phyloP scores from a whole-genome alignment of 805 yeast species.

The Scheffersomyces stipitis region DNA sequence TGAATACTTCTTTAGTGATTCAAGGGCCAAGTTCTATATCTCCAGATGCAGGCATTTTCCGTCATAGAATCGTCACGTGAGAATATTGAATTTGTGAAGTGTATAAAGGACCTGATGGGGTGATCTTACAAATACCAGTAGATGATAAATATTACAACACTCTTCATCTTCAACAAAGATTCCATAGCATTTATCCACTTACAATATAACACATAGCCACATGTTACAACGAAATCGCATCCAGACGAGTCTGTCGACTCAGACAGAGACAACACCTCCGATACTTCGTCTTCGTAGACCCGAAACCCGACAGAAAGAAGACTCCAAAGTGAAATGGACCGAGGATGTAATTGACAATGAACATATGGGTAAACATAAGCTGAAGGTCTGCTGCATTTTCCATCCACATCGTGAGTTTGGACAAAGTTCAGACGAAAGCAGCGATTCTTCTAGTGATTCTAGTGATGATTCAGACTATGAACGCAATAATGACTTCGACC shows the following conservation, averaged over 20 bases:
- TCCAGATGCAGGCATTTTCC: too few species aligned
- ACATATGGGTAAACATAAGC: conserved; percentile 80
- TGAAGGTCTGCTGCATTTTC: conserved; percentile 84
- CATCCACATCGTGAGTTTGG: conserved; percentile 71
- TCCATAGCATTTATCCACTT: too few species aligned
- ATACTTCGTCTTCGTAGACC: conserved; percentile 8
- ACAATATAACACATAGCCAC: conserved; percentile 3
- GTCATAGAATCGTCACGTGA: too few species aligned
- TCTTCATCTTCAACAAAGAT: too few species aligned
- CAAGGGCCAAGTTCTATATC: too few species aligned
- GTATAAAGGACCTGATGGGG: too few species aligned
- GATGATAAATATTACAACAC: too few species aligned
- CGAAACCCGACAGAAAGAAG: conserved; percentile 32
- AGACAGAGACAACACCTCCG: conserved; percentile 3
- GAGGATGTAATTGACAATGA: conserved; percentile 90
- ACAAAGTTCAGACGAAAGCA: conserved; percentile 34
- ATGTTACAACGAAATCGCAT: background rate
- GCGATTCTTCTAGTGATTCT: conserved; percentile 28
- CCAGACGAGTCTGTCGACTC: conserved; percentile 3
- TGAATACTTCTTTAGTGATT: too few species aligned
- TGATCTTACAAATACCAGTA: too few species aligned
- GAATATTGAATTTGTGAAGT: too few species aligned
- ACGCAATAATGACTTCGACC: conserved; percentile 11
- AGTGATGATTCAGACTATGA: conserved; percentile 10
- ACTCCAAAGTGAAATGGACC: conserved; percentile 67